phyloP scores from a whole-genome alignment of 2,329 filamentous ascomycete species.

The Aureobasidium sp. region DNA sequence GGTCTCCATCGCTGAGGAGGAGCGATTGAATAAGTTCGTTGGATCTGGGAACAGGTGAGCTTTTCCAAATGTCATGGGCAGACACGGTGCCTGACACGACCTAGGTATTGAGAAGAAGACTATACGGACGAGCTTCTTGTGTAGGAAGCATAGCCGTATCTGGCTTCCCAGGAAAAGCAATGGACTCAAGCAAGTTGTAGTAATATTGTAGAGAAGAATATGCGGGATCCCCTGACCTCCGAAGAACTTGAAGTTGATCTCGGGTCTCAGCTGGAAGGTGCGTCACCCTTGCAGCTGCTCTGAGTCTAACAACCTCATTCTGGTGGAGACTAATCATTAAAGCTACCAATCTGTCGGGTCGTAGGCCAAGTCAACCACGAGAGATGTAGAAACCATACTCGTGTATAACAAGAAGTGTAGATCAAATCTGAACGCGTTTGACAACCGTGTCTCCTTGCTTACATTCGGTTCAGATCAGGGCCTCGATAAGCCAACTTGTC shows the following conservation, averaged over 20 bases:
- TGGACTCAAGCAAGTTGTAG: background rate
- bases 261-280: background rate
- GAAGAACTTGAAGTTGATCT: background rate
- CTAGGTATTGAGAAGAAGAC: background rate
- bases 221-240: background rate
- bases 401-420: background rate
- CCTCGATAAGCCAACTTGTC: background rate
- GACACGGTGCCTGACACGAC: background rate
- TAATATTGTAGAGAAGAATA: background rate
- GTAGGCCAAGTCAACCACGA: background rate
- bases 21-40: background rate
- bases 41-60: background rate
- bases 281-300: background rate
- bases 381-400: background rate
- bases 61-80: background rate
- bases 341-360: slow-evolving; percentile 1
- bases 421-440: no score
- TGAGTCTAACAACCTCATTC: no score
- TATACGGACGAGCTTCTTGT: no score
- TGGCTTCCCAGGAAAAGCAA: background rate
- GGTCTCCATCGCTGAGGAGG: background rate
- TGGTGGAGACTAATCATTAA: background rate
- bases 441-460: background rate
- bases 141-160: background rate
- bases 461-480: no score